A percentile compares a stretch with the other conserved stretches of the same genome.
Evolutionary conservation across 176 grass and related monocot species (phyloP).

Genomic region (Melocanna baccifera): DNA sequence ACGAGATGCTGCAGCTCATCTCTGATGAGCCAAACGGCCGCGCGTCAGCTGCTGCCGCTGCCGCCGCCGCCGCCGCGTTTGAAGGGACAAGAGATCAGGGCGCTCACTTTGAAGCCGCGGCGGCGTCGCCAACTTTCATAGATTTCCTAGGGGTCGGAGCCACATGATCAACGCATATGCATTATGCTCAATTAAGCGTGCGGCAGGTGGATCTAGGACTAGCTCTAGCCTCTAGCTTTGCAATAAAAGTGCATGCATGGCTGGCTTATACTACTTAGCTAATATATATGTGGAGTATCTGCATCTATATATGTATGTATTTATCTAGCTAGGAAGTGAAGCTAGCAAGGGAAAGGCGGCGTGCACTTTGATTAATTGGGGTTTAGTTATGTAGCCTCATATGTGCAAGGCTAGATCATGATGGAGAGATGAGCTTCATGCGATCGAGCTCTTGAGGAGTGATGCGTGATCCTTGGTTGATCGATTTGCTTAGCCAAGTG

Average conservation of each 20-base stretch:
- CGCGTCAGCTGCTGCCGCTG: not conserved
- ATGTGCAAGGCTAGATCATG: not conserved
- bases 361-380: slow-evolving; percentile 20
- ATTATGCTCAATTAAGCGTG: slow-evolving; percentile 1
- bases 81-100: slow-evolving; percentile 22
- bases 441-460: not conserved
- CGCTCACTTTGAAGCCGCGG: slow-evolving; percentile 15
- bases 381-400: slow-evolving; percentile 6
- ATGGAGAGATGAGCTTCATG: slow-evolving; percentile 1
- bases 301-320: not conserved
- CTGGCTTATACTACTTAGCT: not conserved
- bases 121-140: slow-evolving; percentile 59
- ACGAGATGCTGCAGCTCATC: slow-evolving; percentile 19
- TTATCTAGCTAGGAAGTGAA: not conserved
- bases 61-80: not conserved
- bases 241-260: not conserved
- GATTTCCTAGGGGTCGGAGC: slow-evolving; percentile 95
- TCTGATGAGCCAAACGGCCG: not conserved
- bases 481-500: not conserved
- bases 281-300: not conserved
- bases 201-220: slow-evolving; percentile 30
- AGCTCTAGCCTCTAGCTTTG: slow-evolving; percentile 16
- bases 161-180: slow-evolving; percentile 44
- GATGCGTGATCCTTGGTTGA: not conserved
- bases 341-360: not conserved